Base-by-base conservation (phyloP, 495 filamentous ascomycete species). In the Annulohypoxylon moriforme region DNA sequence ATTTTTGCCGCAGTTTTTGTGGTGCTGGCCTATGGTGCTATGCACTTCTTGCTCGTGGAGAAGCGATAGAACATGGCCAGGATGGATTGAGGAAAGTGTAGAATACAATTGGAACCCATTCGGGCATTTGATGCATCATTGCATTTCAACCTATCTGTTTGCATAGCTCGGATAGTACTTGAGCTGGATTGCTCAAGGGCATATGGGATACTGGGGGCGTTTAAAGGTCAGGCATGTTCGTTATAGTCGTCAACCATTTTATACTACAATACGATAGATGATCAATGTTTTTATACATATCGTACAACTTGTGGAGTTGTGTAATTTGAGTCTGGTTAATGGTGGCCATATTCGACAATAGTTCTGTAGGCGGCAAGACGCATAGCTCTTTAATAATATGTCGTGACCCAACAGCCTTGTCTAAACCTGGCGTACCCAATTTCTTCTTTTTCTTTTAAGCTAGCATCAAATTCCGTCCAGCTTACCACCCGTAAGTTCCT, bases 31-130 rank as follows among this genome's bases (percentile, higher is more conserved):
- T 99, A 99, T 80, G 83, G 77, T 16, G 94, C 95, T 29, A 96
- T 99, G 94, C 96, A 98, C 84, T 77, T 97, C 57, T 79, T 99
- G 68, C 87, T 99, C 42, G 90, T 99, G 13, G 96, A 99, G 89
- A 95, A 90, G 85, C 84, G 96, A 75, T 97, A 80, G 68, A 71
- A 24, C 40, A 25, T 50, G 38, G 14, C 13, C n/a, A 13, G n/a
- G 33, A 62, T 44, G 3, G 20, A n/a, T 46, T 38, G 6, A 46
- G 53, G 24, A 61, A 56, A 29, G 55, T 22, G 71, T 72, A 76
- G 67, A 68, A 68, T 71, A 74, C 25, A 52, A 52, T 36, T 60
- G 55, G 50, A 46, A 57, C 56, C 25, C 31, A 25, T 59, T 58
- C 42, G 29, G 44, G 59, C 60, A 60, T 65, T 61, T 68, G 36